Evolutionary conservation across 139 green algal species (phyloP).

Genomic region (Coccomyxa sp.): DNA sequence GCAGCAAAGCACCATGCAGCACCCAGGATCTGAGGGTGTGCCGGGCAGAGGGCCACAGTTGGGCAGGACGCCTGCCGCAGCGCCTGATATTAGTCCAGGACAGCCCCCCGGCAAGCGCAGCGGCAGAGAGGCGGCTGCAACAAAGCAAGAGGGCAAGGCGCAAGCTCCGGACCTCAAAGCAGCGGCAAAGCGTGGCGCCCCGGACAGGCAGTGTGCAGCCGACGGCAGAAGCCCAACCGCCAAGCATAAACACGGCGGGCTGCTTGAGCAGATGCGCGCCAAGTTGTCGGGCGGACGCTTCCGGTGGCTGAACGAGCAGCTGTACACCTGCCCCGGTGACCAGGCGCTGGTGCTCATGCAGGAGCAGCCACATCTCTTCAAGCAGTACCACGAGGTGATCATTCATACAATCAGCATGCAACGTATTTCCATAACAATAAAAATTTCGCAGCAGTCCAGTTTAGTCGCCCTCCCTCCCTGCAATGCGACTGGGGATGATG

Average conservation of each 20-base stretch:
- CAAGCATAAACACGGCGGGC: neutral
- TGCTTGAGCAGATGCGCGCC: constrained; percentile 71
- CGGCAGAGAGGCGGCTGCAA: neutral
- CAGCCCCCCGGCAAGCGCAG: neutral
- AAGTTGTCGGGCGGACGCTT: constrained; percentile 80
- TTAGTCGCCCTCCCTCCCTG: no score
- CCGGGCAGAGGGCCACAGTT: no score
- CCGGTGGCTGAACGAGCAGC: constrained; percentile 89
- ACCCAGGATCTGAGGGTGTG: no score
- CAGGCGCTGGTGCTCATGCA: constrained; percentile 63
- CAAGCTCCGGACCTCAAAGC: neutral
- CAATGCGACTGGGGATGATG: no score
- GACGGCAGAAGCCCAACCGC: neutral
- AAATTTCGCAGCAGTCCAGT: no score
- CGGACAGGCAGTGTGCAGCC: neutral
- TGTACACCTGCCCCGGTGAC: constrained; percentile 82
- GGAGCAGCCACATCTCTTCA: constrained; percentile 61
- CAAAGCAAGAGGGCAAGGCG: neutral
- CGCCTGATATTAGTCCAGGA: neutral
- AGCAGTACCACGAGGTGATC: constrained; percentile 77
- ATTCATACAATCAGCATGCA: neutral
- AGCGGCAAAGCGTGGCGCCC: neutral
- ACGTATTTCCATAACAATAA: no score
- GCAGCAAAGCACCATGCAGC: neutral
- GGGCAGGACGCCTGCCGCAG: no score